Percentiles rank a stretch among this genome's conserved stretches.
Conservation (phyloP, 2,329 filamentous ascomycete genomes). For the Sporothrix humicola region DNA sequence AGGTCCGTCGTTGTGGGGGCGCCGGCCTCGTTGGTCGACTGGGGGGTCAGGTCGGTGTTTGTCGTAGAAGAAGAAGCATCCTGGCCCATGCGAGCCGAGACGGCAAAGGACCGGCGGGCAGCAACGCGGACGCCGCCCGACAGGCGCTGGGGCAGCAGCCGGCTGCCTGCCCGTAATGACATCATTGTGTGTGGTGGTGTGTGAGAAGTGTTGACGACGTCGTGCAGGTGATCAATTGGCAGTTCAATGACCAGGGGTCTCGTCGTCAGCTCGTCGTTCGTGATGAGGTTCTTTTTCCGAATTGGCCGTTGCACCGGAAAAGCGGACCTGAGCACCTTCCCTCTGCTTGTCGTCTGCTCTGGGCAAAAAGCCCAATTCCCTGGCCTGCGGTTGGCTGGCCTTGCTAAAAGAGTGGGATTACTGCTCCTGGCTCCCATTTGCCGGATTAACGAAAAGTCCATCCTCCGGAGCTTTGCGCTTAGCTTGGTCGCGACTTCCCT, state of each 20-base stretch:
- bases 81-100: constrained; percentile 56
- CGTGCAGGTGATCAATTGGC: constrained; percentile 1
- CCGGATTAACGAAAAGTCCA: constrained; percentile 29
- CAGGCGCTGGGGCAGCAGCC: constrained; percentile 52
- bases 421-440: too few species aligned
- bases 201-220: background rate
- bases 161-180: constrained; percentile 50
- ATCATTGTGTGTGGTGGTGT: constrained; percentile 48
- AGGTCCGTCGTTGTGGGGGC: constrained; percentile 39
- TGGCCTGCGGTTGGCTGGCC: constrained; percentile 33
- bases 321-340: constrained; percentile 16
- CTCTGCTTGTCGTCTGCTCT: background rate
- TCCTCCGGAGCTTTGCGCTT: constrained; percentile 12
- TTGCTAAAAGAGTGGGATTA: background rate
- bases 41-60: constrained; percentile 49
- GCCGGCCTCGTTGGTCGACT: constrained; percentile 48
- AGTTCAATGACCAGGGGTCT: background rate
- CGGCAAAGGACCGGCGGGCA: constrained; percentile 55
- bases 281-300: constrained; percentile 30
- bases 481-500: constrained; percentile 16
- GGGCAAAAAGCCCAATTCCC: constrained; percentile 32
- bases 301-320: constrained; percentile 1
- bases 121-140: constrained; percentile 36
- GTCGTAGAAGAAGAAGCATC: constrained; percentile 47
- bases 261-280: constrained; percentile 15